A percentile compares a stretch with the other conserved stretches of the same genome.
Conservation (phyloP, 2,329 filamentous ascomycete species). For the Aspergillus sp. region DNA sequence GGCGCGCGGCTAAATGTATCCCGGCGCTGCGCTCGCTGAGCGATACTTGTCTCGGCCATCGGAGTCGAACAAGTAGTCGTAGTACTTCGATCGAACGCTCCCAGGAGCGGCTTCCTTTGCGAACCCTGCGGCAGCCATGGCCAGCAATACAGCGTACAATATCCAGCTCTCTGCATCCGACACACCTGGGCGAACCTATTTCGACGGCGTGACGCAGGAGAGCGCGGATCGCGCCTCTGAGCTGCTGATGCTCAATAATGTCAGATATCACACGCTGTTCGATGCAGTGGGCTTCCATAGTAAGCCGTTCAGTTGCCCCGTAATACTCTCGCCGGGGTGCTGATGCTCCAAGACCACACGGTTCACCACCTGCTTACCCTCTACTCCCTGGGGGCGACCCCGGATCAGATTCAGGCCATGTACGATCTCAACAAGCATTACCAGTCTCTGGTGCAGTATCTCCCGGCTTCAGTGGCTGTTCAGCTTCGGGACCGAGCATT, state of each 20-base stretch:
- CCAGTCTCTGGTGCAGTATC: slow-evolving; percentile 3
- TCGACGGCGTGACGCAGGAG: neutral
- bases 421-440: slow-evolving; percentile 13
- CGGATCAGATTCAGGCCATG: slow-evolving; percentile 9
- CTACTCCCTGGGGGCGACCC: slow-evolving; percentile 12
- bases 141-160: too few species aligned
- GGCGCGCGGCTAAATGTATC: too few species aligned
- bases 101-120: too few species aligned
- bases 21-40: too few species aligned
- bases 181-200: neutral
- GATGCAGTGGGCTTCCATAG: too few species aligned
- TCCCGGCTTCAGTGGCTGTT: too few species aligned
- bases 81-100: too few species aligned
- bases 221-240: neutral
- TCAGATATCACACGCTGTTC: neutral
- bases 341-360: slow-evolving; percentile 10
- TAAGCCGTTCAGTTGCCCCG: too few species aligned
- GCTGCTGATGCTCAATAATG: neutral
- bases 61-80: too few species aligned
- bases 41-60: too few species aligned
- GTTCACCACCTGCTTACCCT: slow-evolving; percentile 13
- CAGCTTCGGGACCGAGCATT: slow-evolving; percentile 7
- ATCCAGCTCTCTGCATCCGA: too few species aligned
- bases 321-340: neutral
- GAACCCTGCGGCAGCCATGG: too few species aligned